Evolutionary conservation across 768 basidiomycete species (phyloP), one percentile per base, ranked within the genome.

Genomic region (Suillus subalutaceus): DNA sequence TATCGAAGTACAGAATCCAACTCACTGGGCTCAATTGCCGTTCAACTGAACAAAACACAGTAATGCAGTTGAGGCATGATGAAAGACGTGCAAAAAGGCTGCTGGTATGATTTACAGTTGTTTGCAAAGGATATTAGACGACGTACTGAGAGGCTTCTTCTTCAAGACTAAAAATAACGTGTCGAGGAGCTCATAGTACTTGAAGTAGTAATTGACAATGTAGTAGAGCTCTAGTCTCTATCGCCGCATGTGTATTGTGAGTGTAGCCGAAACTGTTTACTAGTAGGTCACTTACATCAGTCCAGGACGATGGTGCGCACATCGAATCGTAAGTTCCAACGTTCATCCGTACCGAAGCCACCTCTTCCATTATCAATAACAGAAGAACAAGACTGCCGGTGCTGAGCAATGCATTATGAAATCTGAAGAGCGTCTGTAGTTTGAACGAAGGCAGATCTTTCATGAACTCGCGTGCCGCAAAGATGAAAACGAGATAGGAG

Each of bases 71-170:
- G 96, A 96, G 61, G 96, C 92, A 81, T 99, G 96, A 78, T 97
- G 96, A 84, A 96, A 97, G 67, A 99, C 96, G 80, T 98, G 96
- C 69, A 99, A 82, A 82, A 99, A 98, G 68, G 91, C 95, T 95
- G 71, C 50, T 38, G 43, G 18, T 55, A 53, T 52, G n/a, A 20
- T 16, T 46, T 58, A 43, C 65, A 15, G 46, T 59, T 44, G 43
- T 50, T 63, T 48, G 38, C 20, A 23, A 66, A 62, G 18, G 35
- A 65, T 30, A 38, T 6, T 48, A 44, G 32, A 40, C 26, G 15
- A 81, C 90, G 66, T 72, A 96, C 95, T 89, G 60, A 99, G 84
- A 12, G 92, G 93, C 79, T 98, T 99, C 87, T 98, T 99, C 88
- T 97, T 99, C 72, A 97, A 81, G 37, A 91, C 92, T 64, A 99